Evolutionary conservation across 2,329 filamentous ascomycete genomes (phyloP).

Genomic region (Colletotrichum magnum): DNA sequence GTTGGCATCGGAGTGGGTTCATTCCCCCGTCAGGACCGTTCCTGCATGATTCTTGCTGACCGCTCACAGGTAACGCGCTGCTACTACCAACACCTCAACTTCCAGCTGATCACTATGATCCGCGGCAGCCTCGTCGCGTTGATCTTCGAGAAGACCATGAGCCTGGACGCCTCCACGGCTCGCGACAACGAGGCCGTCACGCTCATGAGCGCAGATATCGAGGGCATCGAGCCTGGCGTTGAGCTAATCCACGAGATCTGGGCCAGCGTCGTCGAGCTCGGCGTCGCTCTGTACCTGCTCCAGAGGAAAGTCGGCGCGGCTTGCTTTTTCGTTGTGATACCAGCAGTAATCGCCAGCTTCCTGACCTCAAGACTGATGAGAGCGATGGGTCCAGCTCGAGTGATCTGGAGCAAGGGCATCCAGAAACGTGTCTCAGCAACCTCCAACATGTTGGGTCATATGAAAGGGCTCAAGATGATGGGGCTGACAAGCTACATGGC

Average conservation of each 20-base stretch:
- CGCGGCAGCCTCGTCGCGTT: slow-evolving; percentile 56
- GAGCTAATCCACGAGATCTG: slow-evolving; percentile 42
- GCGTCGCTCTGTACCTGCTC: slow-evolving; percentile 45
- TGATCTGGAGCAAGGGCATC: slow-evolving; percentile 47
- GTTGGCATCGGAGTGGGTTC: slow-evolving; percentile 43
- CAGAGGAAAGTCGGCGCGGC: slow-evolving; percentile 54
- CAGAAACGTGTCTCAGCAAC: slow-evolving; percentile 47
- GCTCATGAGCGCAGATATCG: slow-evolving; percentile 46
- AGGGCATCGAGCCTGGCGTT: slow-evolving; percentile 44
- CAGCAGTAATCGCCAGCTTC: slow-evolving; percentile 44
- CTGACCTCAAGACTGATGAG: slow-evolving; percentile 43
- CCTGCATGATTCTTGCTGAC: neutral
- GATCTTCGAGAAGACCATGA: slow-evolving; percentile 63
- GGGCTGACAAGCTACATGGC: slow-evolving; percentile 43
- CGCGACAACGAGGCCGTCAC: slow-evolving; percentile 41
- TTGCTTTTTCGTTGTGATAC: slow-evolving; percentile 50
- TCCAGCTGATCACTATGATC: slow-evolving; percentile 52
- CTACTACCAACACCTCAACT: slow-evolving; percentile 51
- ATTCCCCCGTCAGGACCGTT: neutral
- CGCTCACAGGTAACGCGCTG: slow-evolving; percentile 36
- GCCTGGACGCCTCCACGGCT: slow-evolving; percentile 44
- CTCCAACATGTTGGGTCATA: slow-evolving; percentile 45
- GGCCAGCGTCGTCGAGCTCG: slow-evolving; percentile 38
- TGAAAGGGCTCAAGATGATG: slow-evolving; percentile 51
- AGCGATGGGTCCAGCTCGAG: slow-evolving; percentile 46